A percentile compares a stretch with the other conserved stretches of the same genome.
These are phyloP conservation scores for Ogataea glucozyma DNA, from an alignment of 805 yeast genomes.

Conservation along the genomic window DNA sequence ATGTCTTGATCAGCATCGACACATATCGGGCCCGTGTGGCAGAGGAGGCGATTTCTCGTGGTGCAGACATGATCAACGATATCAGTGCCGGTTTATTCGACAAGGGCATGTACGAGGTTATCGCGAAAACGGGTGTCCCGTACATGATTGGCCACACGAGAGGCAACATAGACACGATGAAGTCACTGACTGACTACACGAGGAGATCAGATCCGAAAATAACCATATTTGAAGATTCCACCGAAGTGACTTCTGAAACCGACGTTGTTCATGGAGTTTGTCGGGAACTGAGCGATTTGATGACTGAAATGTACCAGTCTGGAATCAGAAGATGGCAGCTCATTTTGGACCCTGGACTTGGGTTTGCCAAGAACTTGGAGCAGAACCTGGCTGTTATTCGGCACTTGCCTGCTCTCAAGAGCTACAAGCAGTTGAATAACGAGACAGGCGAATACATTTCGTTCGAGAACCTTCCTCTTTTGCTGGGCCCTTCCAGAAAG, in stretches of 20 bases:
- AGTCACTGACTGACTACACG: slow-evolving; percentile 51
- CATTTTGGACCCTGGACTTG: slow-evolving; percentile 91
- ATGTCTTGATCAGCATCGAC: slow-evolving; percentile 73
- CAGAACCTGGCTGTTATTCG: slow-evolving; percentile 72
- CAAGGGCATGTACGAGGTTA: slow-evolving; percentile 60
- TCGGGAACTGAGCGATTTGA: slow-evolving; percentile 59
- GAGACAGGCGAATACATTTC: slow-evolving; percentile 36
- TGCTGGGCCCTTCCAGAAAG: slow-evolving; percentile 89
- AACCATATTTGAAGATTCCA: not conserved
- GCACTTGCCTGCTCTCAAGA: slow-evolving; percentile 47
- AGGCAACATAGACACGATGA: slow-evolving; percentile 80
- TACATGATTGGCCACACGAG: slow-evolving; percentile 83
- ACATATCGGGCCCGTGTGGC: slow-evolving; percentile 84
- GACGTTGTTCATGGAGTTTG: slow-evolving; percentile 48
- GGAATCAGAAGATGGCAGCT: slow-evolving; percentile 91
- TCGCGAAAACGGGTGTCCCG: slow-evolving; percentile 72
- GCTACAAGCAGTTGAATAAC: slow-evolving; percentile 37
- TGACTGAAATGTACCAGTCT: slow-evolving; percentile 52
- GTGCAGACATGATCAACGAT: slow-evolving; percentile 92
- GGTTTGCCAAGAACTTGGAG: slow-evolving; percentile 81
- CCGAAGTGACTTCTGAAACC: slow-evolving; percentile 10
- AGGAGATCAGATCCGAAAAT: slow-evolving; percentile 15
- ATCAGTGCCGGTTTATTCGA: slow-evolving; percentile 81
- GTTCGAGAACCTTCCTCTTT: slow-evolving; percentile 60
- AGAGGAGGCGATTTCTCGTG: slow-evolving; percentile 59